Evolutionary conservation across 179 eudicot species (phyloP).

Genomic region (Patellifolia procumbens): DNA sequence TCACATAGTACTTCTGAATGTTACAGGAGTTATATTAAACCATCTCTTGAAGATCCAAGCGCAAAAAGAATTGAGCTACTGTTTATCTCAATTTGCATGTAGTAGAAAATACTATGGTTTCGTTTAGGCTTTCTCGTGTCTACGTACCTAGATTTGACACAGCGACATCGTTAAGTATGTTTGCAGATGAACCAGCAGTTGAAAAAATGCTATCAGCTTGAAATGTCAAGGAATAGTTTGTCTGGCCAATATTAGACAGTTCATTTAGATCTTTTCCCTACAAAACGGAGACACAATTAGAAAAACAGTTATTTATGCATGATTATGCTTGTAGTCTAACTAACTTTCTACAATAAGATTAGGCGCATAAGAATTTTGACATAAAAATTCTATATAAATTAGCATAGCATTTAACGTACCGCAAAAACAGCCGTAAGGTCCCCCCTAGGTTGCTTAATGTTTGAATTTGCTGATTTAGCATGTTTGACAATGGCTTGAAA

Average conservation of each 20-base stretch:
- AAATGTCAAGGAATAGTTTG: no score
- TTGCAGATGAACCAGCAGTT: not conserved
- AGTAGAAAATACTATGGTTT: no score
- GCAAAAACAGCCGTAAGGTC: not conserved
- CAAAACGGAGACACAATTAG: not conserved
- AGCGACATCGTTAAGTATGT: not conserved
- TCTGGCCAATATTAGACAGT: not conserved
- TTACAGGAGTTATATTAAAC: no score
- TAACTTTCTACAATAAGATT: no score
- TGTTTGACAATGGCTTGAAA: not conserved
- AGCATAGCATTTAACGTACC: not conserved
- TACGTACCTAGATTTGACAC: not conserved
- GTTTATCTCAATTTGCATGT: no score
- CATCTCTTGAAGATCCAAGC: not conserved
- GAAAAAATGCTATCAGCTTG: not conserved
- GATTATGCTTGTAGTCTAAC: no score
- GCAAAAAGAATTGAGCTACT: not conserved
- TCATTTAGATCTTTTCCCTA: not conserved
- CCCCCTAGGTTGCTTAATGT: not conserved
- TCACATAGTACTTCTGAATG: not conserved
- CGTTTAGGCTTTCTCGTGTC: not conserved
- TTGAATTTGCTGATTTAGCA: not conserved
- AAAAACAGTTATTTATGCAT: not conserved
- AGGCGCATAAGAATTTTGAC: no score
- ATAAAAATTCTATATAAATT: no score